Conservation (phyloP, 495 filamentous ascomycete species). For the Filosporella fistucella region DNA sequence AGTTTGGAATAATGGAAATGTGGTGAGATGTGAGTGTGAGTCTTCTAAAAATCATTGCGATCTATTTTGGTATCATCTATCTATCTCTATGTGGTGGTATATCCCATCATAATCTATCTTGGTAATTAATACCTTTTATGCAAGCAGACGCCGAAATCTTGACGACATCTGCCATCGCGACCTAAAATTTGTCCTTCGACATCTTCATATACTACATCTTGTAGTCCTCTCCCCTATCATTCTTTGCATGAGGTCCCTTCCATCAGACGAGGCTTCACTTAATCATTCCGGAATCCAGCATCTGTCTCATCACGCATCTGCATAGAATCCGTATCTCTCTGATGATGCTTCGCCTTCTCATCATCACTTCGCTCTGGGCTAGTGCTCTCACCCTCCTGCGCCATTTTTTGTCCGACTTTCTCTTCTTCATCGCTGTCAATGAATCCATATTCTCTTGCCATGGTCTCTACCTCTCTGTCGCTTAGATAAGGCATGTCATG, state of each 20-base stretch:
- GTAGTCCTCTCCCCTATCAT: too few relatives aligned
- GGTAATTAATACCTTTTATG: too few relatives aligned
- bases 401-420: constrained; percentile 12
- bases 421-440: constrained; percentile 15
- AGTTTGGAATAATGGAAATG: too few relatives aligned
- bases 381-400: not conserved
- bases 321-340: not conserved
- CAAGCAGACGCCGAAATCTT: not conserved
- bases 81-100: too few relatives aligned
- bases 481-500: constrained; percentile 63
- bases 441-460: constrained; percentile 19
- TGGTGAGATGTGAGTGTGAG: too few relatives aligned
- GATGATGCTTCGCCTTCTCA: not conserved
- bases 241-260: too few relatives aligned
- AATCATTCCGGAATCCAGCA: constrained; percentile 6
- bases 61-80: too few relatives aligned
- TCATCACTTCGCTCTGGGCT: not conserved
- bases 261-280: constrained; percentile 1
- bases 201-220: too few relatives aligned
- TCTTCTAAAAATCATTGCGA: too few relatives aligned
- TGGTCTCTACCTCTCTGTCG: constrained; percentile 55
- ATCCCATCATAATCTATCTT: too few relatives aligned
- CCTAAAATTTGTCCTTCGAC: too few relatives aligned
- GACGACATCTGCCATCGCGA: not conserved
- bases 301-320: constrained; percentile 1